Conservation (phyloP, 768 basidiomycete species). For the Fistulinella prunicolor region DNA sequence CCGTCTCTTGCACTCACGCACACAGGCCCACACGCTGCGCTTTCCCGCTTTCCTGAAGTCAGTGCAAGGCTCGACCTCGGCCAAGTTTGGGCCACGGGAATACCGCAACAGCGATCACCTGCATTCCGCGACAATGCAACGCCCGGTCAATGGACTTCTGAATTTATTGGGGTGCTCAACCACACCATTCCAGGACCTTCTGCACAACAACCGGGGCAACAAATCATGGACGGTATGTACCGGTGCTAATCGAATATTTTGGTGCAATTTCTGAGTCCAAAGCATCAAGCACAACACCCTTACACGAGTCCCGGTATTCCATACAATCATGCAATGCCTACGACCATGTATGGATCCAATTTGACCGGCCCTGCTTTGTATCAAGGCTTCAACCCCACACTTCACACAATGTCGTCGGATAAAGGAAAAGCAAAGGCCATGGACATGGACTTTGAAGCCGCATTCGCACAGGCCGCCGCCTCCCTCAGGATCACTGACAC, state of each 20-base stretch:
- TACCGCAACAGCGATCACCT: constrained; percentile 42
- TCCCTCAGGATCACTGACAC: constrained; percentile 44
- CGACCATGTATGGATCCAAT: constrained; percentile 29
- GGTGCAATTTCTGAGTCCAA: constrained; percentile 6
- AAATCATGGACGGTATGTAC: constrained; percentile 25
- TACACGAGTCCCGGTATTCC: constrained; percentile 36
- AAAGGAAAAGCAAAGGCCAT: constrained; percentile 80
- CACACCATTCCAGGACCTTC: constrained; percentile 24
- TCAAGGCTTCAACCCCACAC: constrained; percentile 27
- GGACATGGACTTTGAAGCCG: constrained; percentile 82
- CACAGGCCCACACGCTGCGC: constrained; percentile 31
- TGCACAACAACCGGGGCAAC: constrained; percentile 32
- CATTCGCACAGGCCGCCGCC: constrained; percentile 67
- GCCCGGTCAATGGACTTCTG: constrained; percentile 51
- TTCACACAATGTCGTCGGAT: constrained; percentile 24
- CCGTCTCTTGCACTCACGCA: constrained; percentile 37
- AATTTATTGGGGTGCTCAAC: constrained; percentile 43
- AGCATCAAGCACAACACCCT: constrained; percentile 33
- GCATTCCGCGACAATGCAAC: constrained; percentile 34
- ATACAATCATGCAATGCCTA: constrained; percentile 37
- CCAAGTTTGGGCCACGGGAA: constrained; percentile 54
- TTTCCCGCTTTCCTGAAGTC: constrained; percentile 23
- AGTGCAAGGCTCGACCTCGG: constrained; percentile 37
- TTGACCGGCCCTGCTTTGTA: constrained; percentile 36
- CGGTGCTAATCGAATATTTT: neutral